phyloP scores from a whole-genome alignment of 2,329 filamentous ascomycete species.

The Neofusicoccum laricinum region DNA sequence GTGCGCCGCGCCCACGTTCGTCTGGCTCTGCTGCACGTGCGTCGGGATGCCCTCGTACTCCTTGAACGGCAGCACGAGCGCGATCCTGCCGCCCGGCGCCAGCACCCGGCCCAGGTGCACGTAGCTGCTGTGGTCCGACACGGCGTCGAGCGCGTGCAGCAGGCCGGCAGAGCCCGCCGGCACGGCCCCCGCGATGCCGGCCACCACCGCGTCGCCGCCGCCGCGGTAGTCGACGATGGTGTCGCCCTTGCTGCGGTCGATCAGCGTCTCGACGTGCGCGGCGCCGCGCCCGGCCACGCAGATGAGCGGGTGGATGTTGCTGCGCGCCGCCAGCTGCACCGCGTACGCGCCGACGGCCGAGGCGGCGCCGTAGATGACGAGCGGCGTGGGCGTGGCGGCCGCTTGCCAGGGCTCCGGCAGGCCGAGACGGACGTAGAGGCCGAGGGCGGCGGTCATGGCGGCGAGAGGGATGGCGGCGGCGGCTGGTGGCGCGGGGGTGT shows the following conservation, averaged over 20 bases:
- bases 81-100: conserved; percentile 32
- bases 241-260: conserved; percentile 52
- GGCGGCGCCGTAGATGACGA: conserved; percentile 52
- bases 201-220: conserved; percentile 24
- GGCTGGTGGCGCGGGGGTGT: conserved; percentile 29
- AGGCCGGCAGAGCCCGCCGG: conserved; percentile 24
- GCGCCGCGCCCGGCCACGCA: conserved; percentile 55
- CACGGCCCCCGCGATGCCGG: conserved; percentile 27
- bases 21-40: neutral
- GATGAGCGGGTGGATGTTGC: conserved; percentile 61
- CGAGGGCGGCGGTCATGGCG: conserved; percentile 53
- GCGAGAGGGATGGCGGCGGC: conserved; percentile 55
- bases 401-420: conserved; percentile 49
- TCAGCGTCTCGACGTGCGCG: conserved; percentile 50
- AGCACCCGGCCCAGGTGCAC: conserved; percentile 40
- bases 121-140: conserved; percentile 29
- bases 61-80: conserved; percentile 42
- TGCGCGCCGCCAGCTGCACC: conserved; percentile 54
- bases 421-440: conserved; percentile 46
- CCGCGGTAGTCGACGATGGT: conserved; percentile 58
- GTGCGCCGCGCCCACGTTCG: conserved; percentile 21
- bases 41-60: conserved; percentile 30
- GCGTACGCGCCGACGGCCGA: conserved; percentile 58
- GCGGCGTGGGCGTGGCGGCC: conserved; percentile 30
- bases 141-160: conserved; percentile 31